A percentile compares a stretch with the other conserved stretches of the same genome.
Conservation (phyloP, 768 basidiomycete species). For the Agrocybe chaxingu region DNA sequence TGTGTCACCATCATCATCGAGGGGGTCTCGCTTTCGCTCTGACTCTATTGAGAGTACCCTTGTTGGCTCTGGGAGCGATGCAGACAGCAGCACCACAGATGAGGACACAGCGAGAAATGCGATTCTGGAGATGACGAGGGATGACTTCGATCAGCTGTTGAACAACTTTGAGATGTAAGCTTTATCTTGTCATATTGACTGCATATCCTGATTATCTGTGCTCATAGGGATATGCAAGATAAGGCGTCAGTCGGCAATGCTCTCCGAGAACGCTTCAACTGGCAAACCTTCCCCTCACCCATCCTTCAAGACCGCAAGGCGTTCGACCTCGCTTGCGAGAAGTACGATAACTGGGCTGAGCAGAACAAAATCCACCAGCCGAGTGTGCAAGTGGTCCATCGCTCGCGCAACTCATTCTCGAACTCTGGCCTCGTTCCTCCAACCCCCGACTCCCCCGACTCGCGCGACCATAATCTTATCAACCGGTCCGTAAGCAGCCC, state of each 20-base stretch:
- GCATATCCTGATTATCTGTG: constrained; percentile 2
- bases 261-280: constrained; percentile 47
- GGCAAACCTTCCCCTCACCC: constrained; percentile 37
- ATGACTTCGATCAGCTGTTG: constrained; percentile 61
- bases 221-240: constrained; percentile 62
- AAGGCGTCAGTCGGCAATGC: constrained; percentile 44
- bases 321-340: constrained; percentile 55
- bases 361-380: constrained; percentile 16
- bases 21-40: constrained; percentile 14
- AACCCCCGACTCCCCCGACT: constrained; percentile 4
- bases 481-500: constrained; percentile 12
- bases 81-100: constrained; percentile 17
- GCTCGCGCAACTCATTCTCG: constrained; percentile 12
- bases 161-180: constrained; percentile 61
- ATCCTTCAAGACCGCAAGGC: constrained; percentile 48
- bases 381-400: not conserved
- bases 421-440: constrained; percentile 9
- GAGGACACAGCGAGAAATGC: constrained; percentile 27
- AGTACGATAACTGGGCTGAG: constrained; percentile 49
- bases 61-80: constrained; percentile 5
- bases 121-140: constrained; percentile 49
- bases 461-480: constrained; percentile 5
- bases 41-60: constrained; percentile 18
- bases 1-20: not conserved
- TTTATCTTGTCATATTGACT: not conserved